A percentile compares a stretch with the other conserved stretches of the same genome.
Conservation (phyloP, 1,284 basidiomycete species). For the Ganoderma lucidum region DNA sequence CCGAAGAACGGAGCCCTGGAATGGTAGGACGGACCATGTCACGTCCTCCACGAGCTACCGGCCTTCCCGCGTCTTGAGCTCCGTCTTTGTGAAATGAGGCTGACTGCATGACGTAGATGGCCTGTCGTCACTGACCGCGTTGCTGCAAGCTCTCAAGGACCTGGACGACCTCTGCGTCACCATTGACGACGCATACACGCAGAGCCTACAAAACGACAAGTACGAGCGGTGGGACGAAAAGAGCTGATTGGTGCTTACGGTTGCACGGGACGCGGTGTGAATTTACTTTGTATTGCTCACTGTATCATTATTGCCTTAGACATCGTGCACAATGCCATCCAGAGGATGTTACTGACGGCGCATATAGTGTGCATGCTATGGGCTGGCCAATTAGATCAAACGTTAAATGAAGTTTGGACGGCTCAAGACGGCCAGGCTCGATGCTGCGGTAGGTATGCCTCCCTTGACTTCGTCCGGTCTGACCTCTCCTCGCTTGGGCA, state of each 20-base stretch:
- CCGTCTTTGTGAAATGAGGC: neutral
- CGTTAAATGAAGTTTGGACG: neutral
- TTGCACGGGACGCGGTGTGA: slow-evolving; percentile 11
- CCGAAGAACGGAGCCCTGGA: neutral
- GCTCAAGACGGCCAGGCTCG: neutral
- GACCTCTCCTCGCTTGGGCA: neutral
- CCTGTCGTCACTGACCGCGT: slow-evolving; percentile 80
- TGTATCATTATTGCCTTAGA: slow-evolving; percentile 36
- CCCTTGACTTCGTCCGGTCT: neutral
- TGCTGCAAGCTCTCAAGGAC: slow-evolving; percentile 77
- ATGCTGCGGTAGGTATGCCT: neutral
- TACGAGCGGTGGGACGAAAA: slow-evolving; percentile 76
- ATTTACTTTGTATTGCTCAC: slow-evolving; percentile 17
- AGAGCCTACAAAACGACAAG: slow-evolving; percentile 59
- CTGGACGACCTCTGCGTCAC: slow-evolving; percentile 79
- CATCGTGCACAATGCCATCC: neutral
- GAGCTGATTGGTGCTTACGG: slow-evolving; percentile 48
- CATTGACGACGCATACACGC: slow-evolving; percentile 70
- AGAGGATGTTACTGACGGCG: neutral
- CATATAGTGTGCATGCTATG: too few species aligned
- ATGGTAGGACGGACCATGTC: neutral
- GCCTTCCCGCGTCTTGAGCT: neutral
- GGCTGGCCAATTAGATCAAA: neutral
- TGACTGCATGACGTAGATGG: slow-evolving; percentile 59
- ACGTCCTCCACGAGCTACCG: neutral